These are phyloP conservation scores for Potentilla sterilis DNA, from an alignment of 306 rosid genomes.

Conservation along the genomic window DNA sequence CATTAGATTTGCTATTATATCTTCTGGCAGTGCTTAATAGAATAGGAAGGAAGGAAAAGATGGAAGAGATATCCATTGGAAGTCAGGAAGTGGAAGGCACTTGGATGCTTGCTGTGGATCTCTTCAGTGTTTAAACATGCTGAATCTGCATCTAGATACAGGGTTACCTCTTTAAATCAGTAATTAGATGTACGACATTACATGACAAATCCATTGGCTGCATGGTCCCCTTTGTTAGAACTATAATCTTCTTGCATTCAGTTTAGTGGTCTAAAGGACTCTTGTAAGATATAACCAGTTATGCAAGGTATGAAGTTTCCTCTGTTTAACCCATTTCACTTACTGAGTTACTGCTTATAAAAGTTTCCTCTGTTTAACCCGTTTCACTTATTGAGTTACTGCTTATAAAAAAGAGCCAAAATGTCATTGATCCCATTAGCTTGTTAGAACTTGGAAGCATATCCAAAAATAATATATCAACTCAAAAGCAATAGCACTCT, in stretches of 20 bases:
- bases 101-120: conserved; percentile 27
- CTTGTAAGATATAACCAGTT: neutral
- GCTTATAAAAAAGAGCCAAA: no score
- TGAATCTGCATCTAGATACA: conserved; percentile 35
- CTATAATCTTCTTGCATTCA: neutral
- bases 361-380: neutral
- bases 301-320: neutral
- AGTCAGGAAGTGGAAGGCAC: conserved; percentile 24
- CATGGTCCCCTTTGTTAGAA: neutral
- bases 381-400: no score
- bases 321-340: neutral
- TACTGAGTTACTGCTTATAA: no score
- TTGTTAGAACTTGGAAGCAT: neutral
- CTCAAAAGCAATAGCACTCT: no score
- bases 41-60: conserved; percentile 20
- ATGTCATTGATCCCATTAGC: neutral
- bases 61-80: conserved; percentile 25
- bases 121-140: conserved; percentile 23
- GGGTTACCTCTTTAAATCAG: conserved; percentile 27
- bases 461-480: no score
- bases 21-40: conserved; percentile 24
- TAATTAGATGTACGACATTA: conserved; percentile 40
- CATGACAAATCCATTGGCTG: conserved; percentile 25
- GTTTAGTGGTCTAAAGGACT: neutral
- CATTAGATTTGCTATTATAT: neutral